phyloP scores from a whole-genome alignment of 495 filamentous ascomycete genomes.

The Aspergillus ellipticus region DNA sequence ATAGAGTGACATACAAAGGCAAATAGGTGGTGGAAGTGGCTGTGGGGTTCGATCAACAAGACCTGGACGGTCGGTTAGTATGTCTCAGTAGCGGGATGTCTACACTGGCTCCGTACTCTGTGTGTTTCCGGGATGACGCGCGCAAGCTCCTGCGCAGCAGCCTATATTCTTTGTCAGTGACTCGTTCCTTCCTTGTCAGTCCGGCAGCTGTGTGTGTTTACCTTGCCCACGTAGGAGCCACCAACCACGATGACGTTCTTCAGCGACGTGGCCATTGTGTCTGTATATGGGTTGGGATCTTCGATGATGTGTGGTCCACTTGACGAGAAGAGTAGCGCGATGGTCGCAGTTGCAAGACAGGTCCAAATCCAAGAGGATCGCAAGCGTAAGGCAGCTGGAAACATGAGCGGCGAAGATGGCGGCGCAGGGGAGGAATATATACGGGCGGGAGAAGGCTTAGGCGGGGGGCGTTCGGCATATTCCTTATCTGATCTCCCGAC shows the following conservation, averaged over 20 bases:
- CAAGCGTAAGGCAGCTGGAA: not conserved
- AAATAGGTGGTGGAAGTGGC: constrained; percentile 53
- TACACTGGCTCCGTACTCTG: constrained; percentile 13
- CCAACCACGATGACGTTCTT: constrained; percentile 42
- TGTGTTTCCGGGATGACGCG: constrained; percentile 35
- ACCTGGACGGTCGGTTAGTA: constrained; percentile 26
- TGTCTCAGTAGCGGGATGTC: not conserved
- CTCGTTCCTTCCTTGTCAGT: not conserved
- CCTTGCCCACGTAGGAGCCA: constrained; percentile 41
- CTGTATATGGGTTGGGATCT: not conserved
- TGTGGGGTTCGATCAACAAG: constrained; percentile 48
- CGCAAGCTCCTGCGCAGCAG: constrained; percentile 38
- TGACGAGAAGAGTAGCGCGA: not conserved
- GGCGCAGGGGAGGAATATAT: not conserved
- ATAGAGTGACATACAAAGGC: constrained; percentile 40
- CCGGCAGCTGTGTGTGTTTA: constrained; percentile 7
- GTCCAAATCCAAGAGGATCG: not conserved
- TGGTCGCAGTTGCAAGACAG: not conserved
- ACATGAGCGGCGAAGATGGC: not conserved
- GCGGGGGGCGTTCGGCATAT: constrained; percentile 4
- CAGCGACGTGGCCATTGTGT: constrained; percentile 19
- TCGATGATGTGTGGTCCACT: not conserved
- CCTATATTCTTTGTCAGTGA: constrained; percentile 15
- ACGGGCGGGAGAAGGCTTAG: constrained; percentile 10
- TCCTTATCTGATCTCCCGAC: constrained; percentile 10